phyloP scores from a whole-genome alignment of 208 protist genomes.

The Leishmania mexicana region DNA sequence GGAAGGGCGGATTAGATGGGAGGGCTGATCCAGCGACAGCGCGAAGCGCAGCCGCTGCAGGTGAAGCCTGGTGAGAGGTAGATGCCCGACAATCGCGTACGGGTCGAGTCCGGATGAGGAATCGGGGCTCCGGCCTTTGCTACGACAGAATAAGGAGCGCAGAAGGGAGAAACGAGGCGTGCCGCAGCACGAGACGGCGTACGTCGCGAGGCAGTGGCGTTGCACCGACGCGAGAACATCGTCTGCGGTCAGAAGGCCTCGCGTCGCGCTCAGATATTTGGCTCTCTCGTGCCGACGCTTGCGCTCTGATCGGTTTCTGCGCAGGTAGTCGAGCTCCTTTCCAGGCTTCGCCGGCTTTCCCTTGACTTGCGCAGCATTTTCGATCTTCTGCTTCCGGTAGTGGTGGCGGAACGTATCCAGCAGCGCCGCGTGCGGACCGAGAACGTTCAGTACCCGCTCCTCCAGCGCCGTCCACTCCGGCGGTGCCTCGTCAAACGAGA shows the following conservation, averaged over 20 bases:
- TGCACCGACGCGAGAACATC: slow-evolving; percentile 55
- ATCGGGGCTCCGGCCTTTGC: not conserved
- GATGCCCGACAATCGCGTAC: slow-evolving; percentile 50
- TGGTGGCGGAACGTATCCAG: slow-evolving; percentile 39
- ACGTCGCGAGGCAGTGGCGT: slow-evolving; percentile 74
- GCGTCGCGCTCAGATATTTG: slow-evolving; percentile 45
- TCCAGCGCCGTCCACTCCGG: slow-evolving; percentile 59
- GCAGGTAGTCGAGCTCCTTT: slow-evolving; percentile 23
- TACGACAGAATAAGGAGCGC: slow-evolving; percentile 29
- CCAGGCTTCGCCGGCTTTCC: not conserved
- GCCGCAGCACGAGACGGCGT: slow-evolving; percentile 78
- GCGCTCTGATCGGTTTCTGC: slow-evolving; percentile 18
- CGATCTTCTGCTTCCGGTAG: not conserved
- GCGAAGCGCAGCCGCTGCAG: slow-evolving; percentile 79
- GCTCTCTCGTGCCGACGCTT: slow-evolving; percentile 17
- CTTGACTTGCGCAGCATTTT: not conserved
- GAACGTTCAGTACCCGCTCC: slow-evolving; percentile 26
- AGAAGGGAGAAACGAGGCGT: slow-evolving; percentile 61
- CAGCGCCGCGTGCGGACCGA: slow-evolving; percentile 59
- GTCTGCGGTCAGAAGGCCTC: slow-evolving; percentile 61
- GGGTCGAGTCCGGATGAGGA: slow-evolving; percentile 14
- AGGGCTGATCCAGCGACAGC: slow-evolving; percentile 80
- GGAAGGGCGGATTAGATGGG: slow-evolving; percentile 40
- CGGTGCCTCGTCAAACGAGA: slow-evolving; percentile 17
- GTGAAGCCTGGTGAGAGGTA: slow-evolving; percentile 54